phyloP scores from a whole-genome alignment of 495 filamentous ascomycete species.

The Neurospora intermedia region DNA sequence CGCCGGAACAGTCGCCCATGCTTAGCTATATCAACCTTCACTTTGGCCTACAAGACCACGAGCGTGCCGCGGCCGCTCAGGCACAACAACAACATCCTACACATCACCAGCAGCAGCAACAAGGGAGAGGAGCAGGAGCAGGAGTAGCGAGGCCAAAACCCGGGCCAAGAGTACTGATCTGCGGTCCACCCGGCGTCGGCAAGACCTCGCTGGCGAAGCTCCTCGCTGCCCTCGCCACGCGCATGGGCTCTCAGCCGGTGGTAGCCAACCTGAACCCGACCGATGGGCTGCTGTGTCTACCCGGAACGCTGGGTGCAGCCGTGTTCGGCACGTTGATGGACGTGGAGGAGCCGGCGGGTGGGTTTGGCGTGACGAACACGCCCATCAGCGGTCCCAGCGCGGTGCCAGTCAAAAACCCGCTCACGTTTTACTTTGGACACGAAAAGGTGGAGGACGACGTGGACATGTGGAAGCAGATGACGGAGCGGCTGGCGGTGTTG shows the following conservation, averaged over 20 bases:
- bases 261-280: slow-evolving; percentile 79
- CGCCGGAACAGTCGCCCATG: slow-evolving; percentile 84
- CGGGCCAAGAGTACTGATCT: slow-evolving; percentile 73
- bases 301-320: slow-evolving; percentile 74
- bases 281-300: slow-evolving; percentile 76
- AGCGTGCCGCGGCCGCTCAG: slow-evolving; percentile 41
- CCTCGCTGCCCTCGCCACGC: slow-evolving; percentile 71
- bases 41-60: slow-evolving; percentile 58
- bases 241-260: slow-evolving; percentile 63
- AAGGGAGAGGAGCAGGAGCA: neutral
- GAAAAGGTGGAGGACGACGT: slow-evolving; percentile 64
- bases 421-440: slow-evolving; percentile 85
- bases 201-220: slow-evolving; percentile 80
- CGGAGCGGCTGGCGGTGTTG: slow-evolving; percentile 69
- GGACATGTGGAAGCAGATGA: slow-evolving; percentile 58
- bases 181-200: slow-evolving; percentile 70
- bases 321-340: slow-evolving; percentile 79
- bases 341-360: slow-evolving; percentile 55
- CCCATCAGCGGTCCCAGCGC: slow-evolving; percentile 82
- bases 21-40: slow-evolving; percentile 76
- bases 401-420: slow-evolving; percentile 79
- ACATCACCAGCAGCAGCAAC: neutral
- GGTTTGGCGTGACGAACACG: slow-evolving; percentile 75
- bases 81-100: neutral
- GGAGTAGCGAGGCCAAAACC: slow-evolving; percentile 3